Percentiles rank a stretch among this genome's conserved stretches.
Evolutionary conservation across 352 stramenopile species (phyloP).

Genomic region (Globisporangium okanoganense): DNA sequence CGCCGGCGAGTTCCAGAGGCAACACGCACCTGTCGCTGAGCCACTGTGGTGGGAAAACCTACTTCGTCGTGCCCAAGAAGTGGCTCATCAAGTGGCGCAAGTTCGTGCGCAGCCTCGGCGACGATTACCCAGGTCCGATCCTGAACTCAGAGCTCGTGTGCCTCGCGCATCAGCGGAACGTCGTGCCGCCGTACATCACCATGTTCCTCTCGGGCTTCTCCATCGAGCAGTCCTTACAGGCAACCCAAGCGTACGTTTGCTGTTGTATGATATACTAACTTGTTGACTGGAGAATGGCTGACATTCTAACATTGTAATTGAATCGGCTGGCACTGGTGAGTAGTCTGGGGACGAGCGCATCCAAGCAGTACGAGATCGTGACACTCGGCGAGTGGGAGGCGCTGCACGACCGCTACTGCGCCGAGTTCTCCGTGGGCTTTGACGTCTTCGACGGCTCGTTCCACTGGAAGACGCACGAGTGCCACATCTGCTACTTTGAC

Average conservation of each 20-base stretch:
- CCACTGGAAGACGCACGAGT: conserved; percentile 80
- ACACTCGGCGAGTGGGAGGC: conserved; percentile 78
- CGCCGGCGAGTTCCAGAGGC: conserved; percentile 34
- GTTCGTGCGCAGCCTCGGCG: conserved; percentile 57
- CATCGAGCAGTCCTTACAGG: conserved; percentile 70
- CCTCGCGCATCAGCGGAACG: conserved; percentile 66
- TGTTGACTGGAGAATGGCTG: background rate
- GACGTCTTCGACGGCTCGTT: conserved; percentile 76
- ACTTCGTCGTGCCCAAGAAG: conserved; percentile 84
- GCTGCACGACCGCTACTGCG: conserved; percentile 72
- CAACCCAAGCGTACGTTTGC: conserved; percentile 64
- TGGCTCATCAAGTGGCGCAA: conserved; percentile 81
- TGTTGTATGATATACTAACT: background rate
- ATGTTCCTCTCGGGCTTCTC: conserved; percentile 85
- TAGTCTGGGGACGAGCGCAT: conserved; percentile 44
- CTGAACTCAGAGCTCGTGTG: conserved; percentile 82
- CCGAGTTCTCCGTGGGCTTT: conserved; percentile 80
- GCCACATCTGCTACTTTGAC: conserved; percentile 74
- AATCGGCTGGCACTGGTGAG: background rate
- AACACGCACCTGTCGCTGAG: conserved; percentile 55
- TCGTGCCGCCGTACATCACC: conserved; percentile 80
- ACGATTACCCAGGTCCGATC: conserved; percentile 65
- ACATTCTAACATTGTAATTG: background rate
- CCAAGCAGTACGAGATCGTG: conserved; percentile 85
- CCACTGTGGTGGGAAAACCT: conserved; percentile 47